Percentiles rank a stretch among this genome's conserved stretches.
Conservation (phyloP, 2,329 filamentous ascomycete species). For the Apiospora pterosperma region DNA sequence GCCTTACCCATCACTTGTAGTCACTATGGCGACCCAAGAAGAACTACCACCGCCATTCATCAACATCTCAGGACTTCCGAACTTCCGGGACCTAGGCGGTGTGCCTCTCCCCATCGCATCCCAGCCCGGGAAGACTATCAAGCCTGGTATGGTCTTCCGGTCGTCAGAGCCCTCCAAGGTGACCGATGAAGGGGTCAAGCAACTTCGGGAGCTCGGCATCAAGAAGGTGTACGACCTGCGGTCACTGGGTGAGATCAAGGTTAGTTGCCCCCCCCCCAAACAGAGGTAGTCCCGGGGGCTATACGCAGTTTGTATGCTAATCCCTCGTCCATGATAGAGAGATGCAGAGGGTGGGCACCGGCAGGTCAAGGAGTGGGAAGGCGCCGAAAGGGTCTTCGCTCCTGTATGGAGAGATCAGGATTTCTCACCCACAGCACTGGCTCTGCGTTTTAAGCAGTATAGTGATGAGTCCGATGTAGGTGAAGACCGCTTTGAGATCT, state of each 20-base stretch:
- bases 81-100: constrained; percentile 67
- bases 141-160: constrained; percentile 58
- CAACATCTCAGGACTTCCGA: constrained; percentile 55
- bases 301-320: background rate
- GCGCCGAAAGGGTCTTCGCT: constrained; percentile 51
- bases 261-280: constrained; percentile 20
- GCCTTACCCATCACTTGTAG: background rate
- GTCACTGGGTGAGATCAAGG: constrained; percentile 49
- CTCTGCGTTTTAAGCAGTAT: constrained; percentile 55
- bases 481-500: too few species aligned
- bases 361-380: constrained; percentile 43
- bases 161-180: constrained; percentile 63
- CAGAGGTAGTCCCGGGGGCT: too few species aligned
- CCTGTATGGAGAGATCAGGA: constrained; percentile 59
- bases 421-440: constrained; percentile 54
- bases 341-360: constrained; percentile 24
- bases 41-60: constrained; percentile 41
- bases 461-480: constrained; percentile 31
- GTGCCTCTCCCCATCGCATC: constrained; percentile 38
- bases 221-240: constrained; percentile 36
- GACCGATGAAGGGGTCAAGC: constrained; percentile 48
- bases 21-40: constrained; percentile 14
- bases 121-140: constrained; percentile 37
- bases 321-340: background rate
- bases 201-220: constrained; percentile 56